Evolutionary conservation across 352 stramenopile genomes (phyloP), one percentile per base, ranked within the genome.

Genomic region (Globisporangium megalacanthum): DNA sequence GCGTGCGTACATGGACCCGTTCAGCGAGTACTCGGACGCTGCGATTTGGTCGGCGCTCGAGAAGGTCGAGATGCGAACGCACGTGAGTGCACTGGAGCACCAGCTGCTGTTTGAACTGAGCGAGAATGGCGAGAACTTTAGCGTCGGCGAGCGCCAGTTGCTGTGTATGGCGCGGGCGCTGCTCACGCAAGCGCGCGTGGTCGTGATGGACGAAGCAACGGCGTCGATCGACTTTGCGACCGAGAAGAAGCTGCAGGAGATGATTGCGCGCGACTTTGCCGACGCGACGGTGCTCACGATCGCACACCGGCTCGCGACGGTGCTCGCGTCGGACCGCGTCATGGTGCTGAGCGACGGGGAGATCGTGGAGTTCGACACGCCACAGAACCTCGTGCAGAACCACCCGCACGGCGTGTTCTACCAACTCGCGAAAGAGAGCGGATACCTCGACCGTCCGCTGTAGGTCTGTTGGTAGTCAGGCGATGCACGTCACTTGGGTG

Each of bases 261-360:
- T 87, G 49, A 94, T 97, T 60, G 68, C 86, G 37, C 64, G 86
- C 45, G 88, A 97, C 37, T 98, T 98, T 74, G 54, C 58, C 11
- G 69, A 88, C 36, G 78, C 81, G 13, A 98, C 94, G n/a, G 71
- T 96, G 20, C 61, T 98, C 3, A 97, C 92, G 3, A 97, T 98
- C 63, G 92, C 92, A 7, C 92, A 98, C 65, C 65, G 91, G 8
- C 66, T 97, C 6, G 81, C 94, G 46, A 97, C 91, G 0, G 93
- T 97, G 48, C 77, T 96, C 61, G 87, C 97, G 50, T 89, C 75
- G 62, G 88, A 97, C 57, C 68, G 74, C 33, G 72, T 97, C 19
- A 61, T 97, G 25, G 86, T 97, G 39, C 39, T 45, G 39, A 45
- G 39, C 14, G 39, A 45, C 39, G 39, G 39, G 13, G 4, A 20